Base-by-base conservation (phyloP, 345 rosid genomes). In the Murraya koenigii region DNA sequence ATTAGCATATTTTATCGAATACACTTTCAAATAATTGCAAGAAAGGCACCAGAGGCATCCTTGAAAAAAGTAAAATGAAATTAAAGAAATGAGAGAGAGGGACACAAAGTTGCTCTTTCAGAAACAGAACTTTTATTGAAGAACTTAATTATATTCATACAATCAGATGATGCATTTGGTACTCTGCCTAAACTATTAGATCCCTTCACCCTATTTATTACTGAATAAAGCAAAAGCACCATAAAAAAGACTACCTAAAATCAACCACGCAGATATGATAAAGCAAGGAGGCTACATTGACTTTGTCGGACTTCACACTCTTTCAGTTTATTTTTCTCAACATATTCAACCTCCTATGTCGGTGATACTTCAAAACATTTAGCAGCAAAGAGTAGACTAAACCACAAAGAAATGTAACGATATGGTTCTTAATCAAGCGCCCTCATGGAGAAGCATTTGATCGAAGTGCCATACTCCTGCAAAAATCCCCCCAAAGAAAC, bases 391-490 rank as follows among this genome's bases (percentile, higher is more conserved):
- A 60, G 19, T 26, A 55, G 44, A 36, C 54, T 25, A 3, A 69
- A 63, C 55, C 38, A 38, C 56, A 3, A 60, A 61, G 60, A 33
- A 62, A 10, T 49, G 7, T 47, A 69, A 41, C 56, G 23, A 22
- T 17, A 56, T 11, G 26, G 67, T 61, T 73, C n/a, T 64, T 61
- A 84, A 68, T 81, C 79, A 77, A 15, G 49, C 81, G 19, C 47
- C 85, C 68, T 81, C 78, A 2, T 81, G 72, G 74, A 89, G 94
- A 5, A 91, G 89, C 86, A 55, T 85, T 72, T 89, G 90, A 82
- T 91, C 90, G 2, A 91, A 91, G 88, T 91, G 93, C 93, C 93
- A 91, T 10, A 85, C 89, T 20, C 94, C 94, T 91, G 81, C 71
- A 62, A 30, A 30, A n/a, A 1, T 3, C 49, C 59, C 19, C 26